Conservation (phyloP, 2,329 filamentous ascomycete genomes). For the Arthrobotrys sphaeroides region DNA sequence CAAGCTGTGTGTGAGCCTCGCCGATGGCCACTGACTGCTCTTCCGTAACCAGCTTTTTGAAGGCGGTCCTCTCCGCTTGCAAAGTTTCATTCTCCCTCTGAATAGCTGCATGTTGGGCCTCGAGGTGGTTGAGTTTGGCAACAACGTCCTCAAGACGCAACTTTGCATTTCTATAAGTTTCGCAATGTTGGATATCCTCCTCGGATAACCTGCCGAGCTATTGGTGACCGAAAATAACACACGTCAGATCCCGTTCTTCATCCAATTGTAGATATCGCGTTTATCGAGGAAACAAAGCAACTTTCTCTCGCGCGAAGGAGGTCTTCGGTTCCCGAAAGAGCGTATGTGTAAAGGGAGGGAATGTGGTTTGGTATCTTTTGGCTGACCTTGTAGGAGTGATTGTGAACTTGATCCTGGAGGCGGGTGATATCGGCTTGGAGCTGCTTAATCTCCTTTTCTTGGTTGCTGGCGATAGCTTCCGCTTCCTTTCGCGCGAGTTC, state of each 20-base stretch:
- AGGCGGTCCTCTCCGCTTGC: conserved; percentile 83
- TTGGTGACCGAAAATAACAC: conserved; percentile 55
- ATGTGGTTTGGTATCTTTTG: conserved; percentile 49
- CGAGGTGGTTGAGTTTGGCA: conserved; percentile 87
- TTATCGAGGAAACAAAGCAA: conserved; percentile 41
- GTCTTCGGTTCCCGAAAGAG: conserved; percentile 51
- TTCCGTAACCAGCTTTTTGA: conserved; percentile 80
- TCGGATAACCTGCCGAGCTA: conserved; percentile 79
- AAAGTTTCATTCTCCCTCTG: conserved; percentile 85
- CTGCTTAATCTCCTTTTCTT: conserved; percentile 86
- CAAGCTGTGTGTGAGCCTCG: conserved; percentile 83
- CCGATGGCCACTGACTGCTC: conserved; percentile 77
- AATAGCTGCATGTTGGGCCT: conserved; percentile 85
- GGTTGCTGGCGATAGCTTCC: conserved; percentile 77
- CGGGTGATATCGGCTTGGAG: conserved; percentile 79
- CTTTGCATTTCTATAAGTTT: conserved; percentile 92
- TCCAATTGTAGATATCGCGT: conserved; percentile 34
- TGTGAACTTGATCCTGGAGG: conserved; percentile 80
- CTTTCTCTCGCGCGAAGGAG: conserved; percentile 52
- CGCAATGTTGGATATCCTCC: conserved; percentile 91
- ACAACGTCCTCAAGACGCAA: conserved; percentile 91
- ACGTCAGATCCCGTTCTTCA: conserved; percentile 53
- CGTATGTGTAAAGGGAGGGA: conserved; percentile 49
- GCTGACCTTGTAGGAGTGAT: conserved; percentile 65
- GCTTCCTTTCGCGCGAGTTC: conserved; percentile 81